These are phyloP conservation scores for Lecanoromycetidae sp. DNA, from an alignment of 2,329 filamentous ascomycete species.

Conservation along the genomic window DNA sequence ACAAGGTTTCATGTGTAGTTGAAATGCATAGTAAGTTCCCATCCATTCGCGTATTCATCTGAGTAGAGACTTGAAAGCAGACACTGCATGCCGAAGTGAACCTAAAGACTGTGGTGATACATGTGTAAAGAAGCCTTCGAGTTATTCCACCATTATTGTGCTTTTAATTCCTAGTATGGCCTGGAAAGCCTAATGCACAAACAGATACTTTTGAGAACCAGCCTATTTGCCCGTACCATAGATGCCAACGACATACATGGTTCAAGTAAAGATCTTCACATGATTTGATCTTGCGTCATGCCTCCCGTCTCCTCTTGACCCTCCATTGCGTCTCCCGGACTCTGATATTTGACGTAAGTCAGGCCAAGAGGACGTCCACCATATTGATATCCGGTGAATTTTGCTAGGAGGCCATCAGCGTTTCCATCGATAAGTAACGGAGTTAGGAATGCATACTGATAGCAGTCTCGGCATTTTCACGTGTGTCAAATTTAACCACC, in stretches of 20 bases:
- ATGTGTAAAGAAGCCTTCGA: neutral
- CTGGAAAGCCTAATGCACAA: neutral
- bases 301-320: constrained; percentile 56
- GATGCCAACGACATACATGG: neutral
- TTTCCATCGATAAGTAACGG: neutral
- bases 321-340: constrained; percentile 61
- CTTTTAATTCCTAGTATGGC: neutral
- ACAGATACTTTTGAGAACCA: constrained; percentile 4
- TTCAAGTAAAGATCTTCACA: constrained; percentile 42
- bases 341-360: constrained; percentile 87
- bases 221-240: neutral
- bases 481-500: constrained; percentile 83
- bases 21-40: no score
- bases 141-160: constrained; percentile 4
- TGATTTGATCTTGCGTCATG: constrained; percentile 95
- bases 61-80: constrained; percentile 1
- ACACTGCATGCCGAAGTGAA: neutral
- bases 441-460: constrained; percentile 45
- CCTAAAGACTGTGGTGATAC: neutral
- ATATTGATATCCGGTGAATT: constrained; percentile 97
- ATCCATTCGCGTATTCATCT: no score
- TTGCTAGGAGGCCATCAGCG: constrained; percentile 42
- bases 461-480: constrained; percentile 77
- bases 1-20: no score
- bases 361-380: constrained; percentile 87